Evolutionary conservation across 2,329 filamentous ascomycete genomes (phyloP).

Genomic region (Paraphoma chrysanthemicola): DNA sequence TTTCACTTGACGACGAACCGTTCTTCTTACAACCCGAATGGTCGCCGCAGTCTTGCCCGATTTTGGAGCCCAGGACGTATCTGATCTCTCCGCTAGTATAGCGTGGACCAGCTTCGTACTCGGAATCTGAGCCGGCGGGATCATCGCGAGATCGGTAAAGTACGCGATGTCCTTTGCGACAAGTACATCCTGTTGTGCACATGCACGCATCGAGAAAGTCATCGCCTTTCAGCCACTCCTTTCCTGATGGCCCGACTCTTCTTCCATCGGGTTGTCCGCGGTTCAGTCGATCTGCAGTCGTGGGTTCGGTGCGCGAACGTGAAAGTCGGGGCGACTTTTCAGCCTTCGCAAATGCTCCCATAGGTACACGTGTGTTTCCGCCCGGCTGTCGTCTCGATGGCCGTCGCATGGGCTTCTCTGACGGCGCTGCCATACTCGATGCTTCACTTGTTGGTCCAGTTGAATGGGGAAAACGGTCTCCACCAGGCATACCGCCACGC

Average conservation of each 20-base stretch:
- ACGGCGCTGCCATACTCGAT: not conserved
- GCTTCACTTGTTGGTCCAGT: not conserved
- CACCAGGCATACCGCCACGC: not conserved
- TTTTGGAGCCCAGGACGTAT: conserved; percentile 32
- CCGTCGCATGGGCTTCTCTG: not conserved
- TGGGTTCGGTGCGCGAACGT: conserved; percentile 5
- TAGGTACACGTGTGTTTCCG: conserved; percentile 18
- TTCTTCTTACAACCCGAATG: conserved; percentile 21
- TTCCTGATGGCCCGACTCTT: conserved; percentile 20
- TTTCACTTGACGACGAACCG: not conserved
- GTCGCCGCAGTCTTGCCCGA: conserved; percentile 37
- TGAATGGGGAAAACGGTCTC: not conserved
- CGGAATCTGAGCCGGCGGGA: not conserved
- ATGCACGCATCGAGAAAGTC: conserved; percentile 38
- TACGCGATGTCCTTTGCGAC: conserved; percentile 36
- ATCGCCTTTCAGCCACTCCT: conserved; percentile 31
- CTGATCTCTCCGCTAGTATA: conserved; percentile 30
- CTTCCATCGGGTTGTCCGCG: conserved; percentile 8
- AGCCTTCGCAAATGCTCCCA: conserved; percentile 17
- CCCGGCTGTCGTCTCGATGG: not conserved
- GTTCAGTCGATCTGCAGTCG: conserved; percentile 15
- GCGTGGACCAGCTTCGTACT: conserved; percentile 4
- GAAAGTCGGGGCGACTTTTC: not conserved
- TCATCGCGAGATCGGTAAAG: conserved; percentile 23
- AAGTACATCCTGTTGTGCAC: conserved; percentile 37